phyloP scores from a whole-genome alignment of 257 asterid genomes.

The Salvia miltiorrhiza region DNA sequence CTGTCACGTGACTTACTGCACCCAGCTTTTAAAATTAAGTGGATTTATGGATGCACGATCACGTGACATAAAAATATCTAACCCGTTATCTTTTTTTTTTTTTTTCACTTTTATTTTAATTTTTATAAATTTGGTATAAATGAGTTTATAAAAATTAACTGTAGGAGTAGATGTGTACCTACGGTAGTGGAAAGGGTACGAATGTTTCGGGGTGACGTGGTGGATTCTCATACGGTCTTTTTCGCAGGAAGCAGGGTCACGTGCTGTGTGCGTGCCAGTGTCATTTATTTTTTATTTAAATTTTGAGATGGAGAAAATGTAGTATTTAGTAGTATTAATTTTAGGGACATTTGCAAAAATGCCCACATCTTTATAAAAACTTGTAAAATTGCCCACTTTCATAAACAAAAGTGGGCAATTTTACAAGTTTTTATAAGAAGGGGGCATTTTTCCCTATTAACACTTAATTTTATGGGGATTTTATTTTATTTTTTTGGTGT shows the following conservation, averaged over 20 bases:
- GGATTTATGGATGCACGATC: slow-evolving; percentile 19
- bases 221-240: slow-evolving; percentile 9
- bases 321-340: too few relatives aligned
- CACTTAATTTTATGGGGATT: neutral
- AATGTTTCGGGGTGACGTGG: slow-evolving; percentile 21
- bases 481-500: neutral
- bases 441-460: too few relatives aligned
- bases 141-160: neutral
- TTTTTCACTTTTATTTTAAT: neutral
- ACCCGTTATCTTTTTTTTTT: too few relatives aligned
- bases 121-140: neutral
- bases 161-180: neutral
- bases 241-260: slow-evolving; percentile 23
- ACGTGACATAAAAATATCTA: slow-evolving; percentile 25
- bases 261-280: slow-evolving; percentile 27
- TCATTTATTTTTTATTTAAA: neutral
- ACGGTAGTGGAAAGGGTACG: neutral
- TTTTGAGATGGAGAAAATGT: too few relatives aligned
- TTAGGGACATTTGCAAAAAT: too few relatives aligned
- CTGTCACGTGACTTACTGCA: slow-evolving; percentile 28
- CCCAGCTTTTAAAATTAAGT: neutral
- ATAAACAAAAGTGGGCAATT: too few relatives aligned
- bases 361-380: too few relatives aligned
- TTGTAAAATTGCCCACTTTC: too few relatives aligned
- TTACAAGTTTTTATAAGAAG: too few relatives aligned